phyloP scores from a whole-genome alignment of 768 basidiomycete genomes.

The Mrakia gelida region DNA sequence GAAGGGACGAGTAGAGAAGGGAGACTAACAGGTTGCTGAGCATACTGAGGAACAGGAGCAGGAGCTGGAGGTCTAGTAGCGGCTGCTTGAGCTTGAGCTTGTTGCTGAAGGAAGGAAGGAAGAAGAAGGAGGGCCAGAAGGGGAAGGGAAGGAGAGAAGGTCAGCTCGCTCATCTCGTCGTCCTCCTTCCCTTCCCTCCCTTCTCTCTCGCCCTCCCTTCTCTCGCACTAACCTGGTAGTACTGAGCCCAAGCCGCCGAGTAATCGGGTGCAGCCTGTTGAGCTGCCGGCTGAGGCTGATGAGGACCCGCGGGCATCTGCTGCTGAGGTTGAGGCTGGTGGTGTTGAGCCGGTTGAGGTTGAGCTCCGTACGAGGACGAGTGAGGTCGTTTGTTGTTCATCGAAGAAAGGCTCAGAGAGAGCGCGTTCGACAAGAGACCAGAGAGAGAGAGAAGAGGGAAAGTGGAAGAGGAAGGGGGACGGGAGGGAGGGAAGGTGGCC shows the following conservation, averaged over 20 bases:
- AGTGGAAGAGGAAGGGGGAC: background rate
- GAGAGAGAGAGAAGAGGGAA: background rate
- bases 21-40: background rate
- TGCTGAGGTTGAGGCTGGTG: background rate
- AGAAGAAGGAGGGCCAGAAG: background rate
- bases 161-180: constrained; percentile 11
- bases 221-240: constrained; percentile 13
- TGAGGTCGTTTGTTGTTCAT: constrained; percentile 26
- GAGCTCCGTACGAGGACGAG: constrained; percentile 20
- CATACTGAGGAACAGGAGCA: background rate
- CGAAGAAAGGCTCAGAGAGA: background rate
- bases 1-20: background rate
- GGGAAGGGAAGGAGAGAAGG: background rate
- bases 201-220: too few relatives aligned
- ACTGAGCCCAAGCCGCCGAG: constrained; percentile 24
- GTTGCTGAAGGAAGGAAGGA: constrained; percentile 19
- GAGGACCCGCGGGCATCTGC: background rate
- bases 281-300: background rate
- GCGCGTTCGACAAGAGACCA: background rate
- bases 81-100: constrained; percentile 18
- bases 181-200: background rate
- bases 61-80: background rate
- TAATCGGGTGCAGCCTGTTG: constrained; percentile 20
- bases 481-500: background rate
- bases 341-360: background rate